A percentile compares a stretch with the other conserved stretches of the same genome.
phyloP scores from a whole-genome alignment of 805 yeast species.

The Yarrowia sp. region DNA sequence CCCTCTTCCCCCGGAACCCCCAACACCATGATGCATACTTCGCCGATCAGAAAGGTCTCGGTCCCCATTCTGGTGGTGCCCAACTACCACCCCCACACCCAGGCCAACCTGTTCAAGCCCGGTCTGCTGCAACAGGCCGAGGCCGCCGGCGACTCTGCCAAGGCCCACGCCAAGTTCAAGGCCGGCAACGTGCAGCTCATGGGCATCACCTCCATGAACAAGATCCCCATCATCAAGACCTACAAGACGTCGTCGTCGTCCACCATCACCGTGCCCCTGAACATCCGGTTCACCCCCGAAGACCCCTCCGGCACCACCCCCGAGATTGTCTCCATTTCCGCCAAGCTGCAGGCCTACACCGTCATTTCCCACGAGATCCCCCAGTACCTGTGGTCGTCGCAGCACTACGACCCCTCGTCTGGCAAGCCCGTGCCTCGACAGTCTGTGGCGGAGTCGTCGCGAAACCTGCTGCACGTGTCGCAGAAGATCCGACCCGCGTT shows the following conservation, averaged over 20 bases:
- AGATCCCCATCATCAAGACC: slow-evolving; percentile 38
- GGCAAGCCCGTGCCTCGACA: slow-evolving; percentile 32
- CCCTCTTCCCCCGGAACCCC: slow-evolving; percentile 31
- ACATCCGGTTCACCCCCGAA: slow-evolving; percentile 32
- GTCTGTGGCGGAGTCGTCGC: slow-evolving; percentile 26
- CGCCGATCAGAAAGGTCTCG: slow-evolving; percentile 32
- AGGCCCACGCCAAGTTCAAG: slow-evolving; percentile 38
- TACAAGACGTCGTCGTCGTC: slow-evolving; percentile 30
- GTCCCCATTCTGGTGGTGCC: slow-evolving; percentile 25
- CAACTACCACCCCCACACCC: slow-evolving; percentile 36
- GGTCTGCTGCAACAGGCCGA: slow-evolving; percentile 37
- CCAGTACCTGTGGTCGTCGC: slow-evolving; percentile 38
- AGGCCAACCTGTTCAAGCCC: slow-evolving; percentile 39
- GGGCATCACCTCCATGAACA: slow-evolving; percentile 37
- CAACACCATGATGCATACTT: background rate
- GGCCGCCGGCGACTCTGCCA: slow-evolving; percentile 29
- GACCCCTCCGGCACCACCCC: slow-evolving; percentile 37
- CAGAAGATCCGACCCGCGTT: slow-evolving; percentile 34
- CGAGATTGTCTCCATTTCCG: slow-evolving; percentile 35
- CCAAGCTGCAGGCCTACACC: slow-evolving; percentile 35
- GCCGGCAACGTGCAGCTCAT: slow-evolving; percentile 34
- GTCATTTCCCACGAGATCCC: slow-evolving; percentile 37
- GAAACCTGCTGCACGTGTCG: slow-evolving; percentile 32
- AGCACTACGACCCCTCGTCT: slow-evolving; percentile 34
- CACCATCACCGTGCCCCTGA: slow-evolving; percentile 30